phyloP scores from a whole-genome alignment of 352 stramenopile species.

The Phytopythium ostracodes region DNA sequence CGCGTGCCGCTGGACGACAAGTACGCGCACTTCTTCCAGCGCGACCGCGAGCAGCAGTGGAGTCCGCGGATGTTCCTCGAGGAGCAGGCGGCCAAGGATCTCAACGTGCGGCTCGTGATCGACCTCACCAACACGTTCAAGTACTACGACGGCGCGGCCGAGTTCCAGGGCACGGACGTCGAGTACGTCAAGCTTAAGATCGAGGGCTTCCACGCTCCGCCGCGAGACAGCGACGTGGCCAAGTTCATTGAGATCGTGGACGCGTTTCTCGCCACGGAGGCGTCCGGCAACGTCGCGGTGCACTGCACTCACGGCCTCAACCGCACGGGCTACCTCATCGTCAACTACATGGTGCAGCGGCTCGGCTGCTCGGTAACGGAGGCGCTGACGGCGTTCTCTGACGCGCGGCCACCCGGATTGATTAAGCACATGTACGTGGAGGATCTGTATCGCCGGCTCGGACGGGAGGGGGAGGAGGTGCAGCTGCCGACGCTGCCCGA shows the following conservation, averaged over 20 bases:
- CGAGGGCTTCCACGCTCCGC: constrained; percentile 62
- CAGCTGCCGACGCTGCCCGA: constrained; percentile 47
- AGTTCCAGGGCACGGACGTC: constrained; percentile 41
- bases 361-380: constrained; percentile 42
- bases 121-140: constrained; percentile 85
- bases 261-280: constrained; percentile 37
- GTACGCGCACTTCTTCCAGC: constrained; percentile 38
- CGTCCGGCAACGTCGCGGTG: constrained; percentile 50
- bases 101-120: constrained; percentile 65
- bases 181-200: constrained; percentile 79
- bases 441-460: constrained; percentile 56
- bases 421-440: constrained; percentile 86
- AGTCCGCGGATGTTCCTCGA: constrained; percentile 50
- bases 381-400: constrained; percentile 59
- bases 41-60: constrained; percentile 39
- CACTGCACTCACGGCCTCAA: constrained; percentile 84
- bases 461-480: constrained; percentile 28
- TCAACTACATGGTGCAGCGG: constrained; percentile 65
- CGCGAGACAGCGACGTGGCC: constrained; percentile 37
- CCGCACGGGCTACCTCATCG: constrained; percentile 71
- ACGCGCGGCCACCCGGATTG: constrained; percentile 58
- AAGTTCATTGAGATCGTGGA: constrained; percentile 67
- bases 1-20: constrained; percentile 71
- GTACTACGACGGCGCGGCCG: constrained; percentile 65
- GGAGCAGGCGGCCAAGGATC: constrained; percentile 23